These are phyloP conservation scores for Cladophialophora yegresii DNA, from an alignment of 2,329 filamentous ascomycete genomes.

Conservation along the genomic window DNA sequence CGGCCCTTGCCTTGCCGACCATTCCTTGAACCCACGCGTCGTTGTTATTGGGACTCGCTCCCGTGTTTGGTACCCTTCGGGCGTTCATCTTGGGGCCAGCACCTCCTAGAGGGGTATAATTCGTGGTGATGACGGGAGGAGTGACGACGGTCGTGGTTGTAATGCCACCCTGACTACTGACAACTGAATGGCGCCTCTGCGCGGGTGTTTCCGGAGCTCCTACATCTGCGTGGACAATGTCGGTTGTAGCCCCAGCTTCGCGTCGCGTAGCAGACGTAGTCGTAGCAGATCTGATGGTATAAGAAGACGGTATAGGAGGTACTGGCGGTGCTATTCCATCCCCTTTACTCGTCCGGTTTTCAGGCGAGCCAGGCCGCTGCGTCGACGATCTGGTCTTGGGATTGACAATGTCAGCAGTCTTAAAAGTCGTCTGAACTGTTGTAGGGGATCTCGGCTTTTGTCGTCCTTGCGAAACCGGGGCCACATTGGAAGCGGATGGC, in stretches of 20 bases:
- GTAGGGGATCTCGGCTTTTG: slow-evolving; percentile 24
- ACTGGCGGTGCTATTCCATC: slow-evolving; percentile 30
- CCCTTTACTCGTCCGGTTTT: slow-evolving; percentile 11
- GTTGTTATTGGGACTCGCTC: slow-evolving; percentile 44
- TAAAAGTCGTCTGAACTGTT: slow-evolving; percentile 16
- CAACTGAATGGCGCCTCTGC: slow-evolving; percentile 11
- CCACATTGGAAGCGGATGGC: background rate
- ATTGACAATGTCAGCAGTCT: slow-evolving; percentile 16
- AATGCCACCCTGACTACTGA: slow-evolving; percentile 18
- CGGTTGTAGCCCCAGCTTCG: slow-evolving; percentile 8
- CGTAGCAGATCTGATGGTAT: slow-evolving; percentile 19
- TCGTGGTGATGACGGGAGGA: slow-evolving; percentile 29
- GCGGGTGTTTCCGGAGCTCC: slow-evolving; percentile 1
- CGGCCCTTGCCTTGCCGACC: slow-evolving; percentile 46
- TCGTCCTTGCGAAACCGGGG: slow-evolving; percentile 9
- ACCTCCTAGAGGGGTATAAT: slow-evolving; percentile 48
- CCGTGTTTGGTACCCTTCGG: slow-evolving; percentile 44
- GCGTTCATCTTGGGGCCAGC: slow-evolving; percentile 49
- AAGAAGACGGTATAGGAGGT: slow-evolving; percentile 31
- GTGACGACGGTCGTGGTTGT: slow-evolving; percentile 28
- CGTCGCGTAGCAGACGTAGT: slow-evolving; percentile 18
- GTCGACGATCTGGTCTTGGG: slow-evolving; percentile 12
- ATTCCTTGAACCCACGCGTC: slow-evolving; percentile 53
- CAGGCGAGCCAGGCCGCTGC: slow-evolving; percentile 18
- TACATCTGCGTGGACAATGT: slow-evolving; percentile 2